Conservation (phyloP, 2,329 filamentous ascomycete genomes). For the Penicillium glabrum region DNA sequence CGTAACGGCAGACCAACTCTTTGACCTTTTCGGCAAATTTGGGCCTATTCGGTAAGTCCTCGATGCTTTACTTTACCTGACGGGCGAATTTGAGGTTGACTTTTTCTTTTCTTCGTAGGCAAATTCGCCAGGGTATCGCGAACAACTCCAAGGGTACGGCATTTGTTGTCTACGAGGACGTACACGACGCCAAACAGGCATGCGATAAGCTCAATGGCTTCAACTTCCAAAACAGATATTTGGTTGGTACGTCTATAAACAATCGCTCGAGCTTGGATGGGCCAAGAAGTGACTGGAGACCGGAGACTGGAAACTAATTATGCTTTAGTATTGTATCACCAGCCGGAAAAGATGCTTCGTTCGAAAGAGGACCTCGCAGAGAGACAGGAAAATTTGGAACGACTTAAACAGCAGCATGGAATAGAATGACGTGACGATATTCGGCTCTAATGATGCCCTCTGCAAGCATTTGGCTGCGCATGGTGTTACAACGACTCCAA, state of each 20-base stretch:
- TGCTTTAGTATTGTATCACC: constrained; percentile 66
- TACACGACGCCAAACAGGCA: constrained; percentile 96
- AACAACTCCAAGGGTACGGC: constrained; percentile 97
- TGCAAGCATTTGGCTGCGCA: constrained; percentile 34
- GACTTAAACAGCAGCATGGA: constrained; percentile 94
- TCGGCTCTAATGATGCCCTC: constrained; percentile 33
- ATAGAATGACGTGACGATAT: constrained; percentile 74
- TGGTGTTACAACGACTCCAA: constrained; percentile 27
- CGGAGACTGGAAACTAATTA: not conserved
- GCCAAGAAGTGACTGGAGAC: not conserved
- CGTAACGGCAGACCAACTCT: constrained; percentile 96
- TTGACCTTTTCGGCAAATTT: constrained; percentile 98
- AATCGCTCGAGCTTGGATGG: not conserved
- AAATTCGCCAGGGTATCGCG: constrained; percentile 97
- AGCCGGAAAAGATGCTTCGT: constrained; percentile 76
- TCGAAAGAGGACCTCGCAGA: constrained; percentile 92
- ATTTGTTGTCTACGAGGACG: constrained; percentile 99
- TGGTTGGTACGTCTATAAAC: constrained; percentile 75
- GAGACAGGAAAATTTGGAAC: constrained; percentile 95
- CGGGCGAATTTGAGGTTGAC: constrained; percentile 6
- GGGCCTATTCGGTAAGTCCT: constrained; percentile 83
- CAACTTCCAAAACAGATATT: constrained; percentile 99
- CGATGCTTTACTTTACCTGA: constrained; percentile 8
- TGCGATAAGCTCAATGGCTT: constrained; percentile 99
- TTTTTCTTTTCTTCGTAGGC: constrained; percentile 54